Percentiles rank a stretch among this genome's conserved stretches.
Conservation (phyloP, 2,329 filamentous ascomycete genomes). For the Trichoderma polysporum region DNA sequence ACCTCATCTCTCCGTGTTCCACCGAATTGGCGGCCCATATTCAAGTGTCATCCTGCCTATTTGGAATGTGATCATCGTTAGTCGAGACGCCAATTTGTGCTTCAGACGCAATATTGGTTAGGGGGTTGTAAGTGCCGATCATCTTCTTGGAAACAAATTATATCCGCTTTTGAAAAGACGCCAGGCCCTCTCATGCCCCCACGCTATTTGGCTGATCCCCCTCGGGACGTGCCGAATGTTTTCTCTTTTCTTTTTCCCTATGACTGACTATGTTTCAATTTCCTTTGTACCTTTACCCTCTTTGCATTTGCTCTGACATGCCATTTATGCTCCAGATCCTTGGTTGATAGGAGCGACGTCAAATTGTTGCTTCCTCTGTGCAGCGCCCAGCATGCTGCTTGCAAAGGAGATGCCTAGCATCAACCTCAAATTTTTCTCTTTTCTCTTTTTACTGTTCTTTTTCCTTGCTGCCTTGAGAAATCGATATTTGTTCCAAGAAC, state of each 20-base stretch:
- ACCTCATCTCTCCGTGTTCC: background rate
- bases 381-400: constrained; percentile 1
- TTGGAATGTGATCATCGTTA: background rate
- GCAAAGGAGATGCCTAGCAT: constrained; percentile 13
- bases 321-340: background rate
- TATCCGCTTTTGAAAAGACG: constrained; percentile 7
- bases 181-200: background rate
- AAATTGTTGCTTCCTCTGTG: background rate
- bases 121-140: background rate
- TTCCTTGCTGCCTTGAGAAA: background rate
- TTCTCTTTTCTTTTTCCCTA: background rate
- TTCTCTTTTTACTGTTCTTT: background rate
- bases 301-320: background rate
- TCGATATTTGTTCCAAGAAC: background rate
- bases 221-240: background rate
- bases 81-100: background rate
- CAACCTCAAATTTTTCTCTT: background rate
- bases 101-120: background rate
- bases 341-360: background rate
- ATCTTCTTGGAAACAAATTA: background rate
- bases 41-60: constrained; percentile 2
- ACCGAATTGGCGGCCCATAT: background rate
- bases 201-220: background rate
- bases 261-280: background rate
- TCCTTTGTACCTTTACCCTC: background rate